Evolutionary conservation across 1,139 yeast genomes (phyloP), one percentile per base, ranked within the genome.

Genomic region (Geotrichum australiense): DNA sequence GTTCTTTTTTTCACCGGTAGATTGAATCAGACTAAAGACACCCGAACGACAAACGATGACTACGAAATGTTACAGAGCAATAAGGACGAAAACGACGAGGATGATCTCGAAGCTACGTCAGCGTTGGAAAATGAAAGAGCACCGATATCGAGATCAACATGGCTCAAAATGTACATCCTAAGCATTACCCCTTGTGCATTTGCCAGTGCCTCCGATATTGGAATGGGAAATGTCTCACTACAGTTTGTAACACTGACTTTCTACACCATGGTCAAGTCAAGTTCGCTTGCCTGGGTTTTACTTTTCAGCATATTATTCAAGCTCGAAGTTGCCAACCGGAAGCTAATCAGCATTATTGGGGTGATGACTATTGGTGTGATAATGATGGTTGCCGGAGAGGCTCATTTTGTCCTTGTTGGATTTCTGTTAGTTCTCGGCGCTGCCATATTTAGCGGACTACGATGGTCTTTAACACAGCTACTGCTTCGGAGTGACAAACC

Each of bases 381-480:
- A 48, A 71, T 89, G 78, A 57, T 91, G 97, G 94, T 86, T 6
- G 76, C 71, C 29, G 73, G 71, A 7, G 73, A 65, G 53, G 51
- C 76, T 58, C 40, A 63, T 50, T 50, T 54, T 51, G 50, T 55
- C 40, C 34, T 72, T 2, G 46, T 75, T 16, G 97, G 96, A 2
- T 76, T 86, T 30, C 47, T 77, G 7, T 65, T 87, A 37, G 96
- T 89, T 1, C 62, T 91, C 23, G 62, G 76, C 2, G 91, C 96
- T 3, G 77, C 94, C 3, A 71, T 82, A 58, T 73, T 86, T 64
- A 81, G 94, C 18, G 98, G 98, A 1, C 66, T 91, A 41, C 72
- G 98, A 51, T 91, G 98, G 98, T 89, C 95, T 1, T 74, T 87
- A 51, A 87, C 97, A 3, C 97, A 91, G 59, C 61, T 91, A 22